Evolutionary conservation across 257 asterid genomes (phyloP).

Genomic region (Solanum piurae): DNA sequence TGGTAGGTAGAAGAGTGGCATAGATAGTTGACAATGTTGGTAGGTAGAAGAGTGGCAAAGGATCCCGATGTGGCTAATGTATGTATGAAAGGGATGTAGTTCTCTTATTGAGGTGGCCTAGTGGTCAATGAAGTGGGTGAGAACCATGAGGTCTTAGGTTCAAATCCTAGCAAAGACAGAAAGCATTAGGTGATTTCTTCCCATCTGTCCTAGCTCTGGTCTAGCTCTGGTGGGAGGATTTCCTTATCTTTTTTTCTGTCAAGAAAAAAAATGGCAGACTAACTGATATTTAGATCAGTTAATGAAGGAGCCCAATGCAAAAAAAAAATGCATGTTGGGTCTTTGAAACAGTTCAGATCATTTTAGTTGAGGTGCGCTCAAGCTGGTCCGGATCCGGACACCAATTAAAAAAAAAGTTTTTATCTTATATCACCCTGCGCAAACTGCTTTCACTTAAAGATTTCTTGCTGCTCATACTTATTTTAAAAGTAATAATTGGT

Average conservation of each 20-base stretch:
- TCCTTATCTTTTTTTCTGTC: too few relatives aligned
- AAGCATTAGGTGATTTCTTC: not conserved
- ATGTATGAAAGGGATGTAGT: not conserved
- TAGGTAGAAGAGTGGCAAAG: not conserved
- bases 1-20: not conserved
- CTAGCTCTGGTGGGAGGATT: not conserved
- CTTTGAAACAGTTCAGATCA: too few relatives aligned
- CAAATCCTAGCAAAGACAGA: not conserved
- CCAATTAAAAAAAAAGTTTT: too few relatives aligned
- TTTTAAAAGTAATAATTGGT: not conserved
- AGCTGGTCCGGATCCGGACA: not conserved
- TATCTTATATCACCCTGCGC: not conserved
- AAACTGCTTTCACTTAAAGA: not conserved
- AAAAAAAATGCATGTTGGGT: too few relatives aligned
- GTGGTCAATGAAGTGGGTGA: not conserved
- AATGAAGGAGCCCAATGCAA: too few relatives aligned
- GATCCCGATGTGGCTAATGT: not conserved
- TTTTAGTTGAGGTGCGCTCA: not conserved
- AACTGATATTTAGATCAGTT: too few relatives aligned
- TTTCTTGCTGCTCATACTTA: not conserved
- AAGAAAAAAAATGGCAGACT: too few relatives aligned
- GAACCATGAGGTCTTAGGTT: not conserved
- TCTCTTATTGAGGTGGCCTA: not conserved
- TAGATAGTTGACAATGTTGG: too few relatives aligned
- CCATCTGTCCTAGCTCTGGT: not conserved